A percentile compares a stretch with the other conserved stretches of the same genome.
phyloP scores from a whole-genome alignment of 108 stramenopile species.

The Chaetoceros muelleri region DNA sequence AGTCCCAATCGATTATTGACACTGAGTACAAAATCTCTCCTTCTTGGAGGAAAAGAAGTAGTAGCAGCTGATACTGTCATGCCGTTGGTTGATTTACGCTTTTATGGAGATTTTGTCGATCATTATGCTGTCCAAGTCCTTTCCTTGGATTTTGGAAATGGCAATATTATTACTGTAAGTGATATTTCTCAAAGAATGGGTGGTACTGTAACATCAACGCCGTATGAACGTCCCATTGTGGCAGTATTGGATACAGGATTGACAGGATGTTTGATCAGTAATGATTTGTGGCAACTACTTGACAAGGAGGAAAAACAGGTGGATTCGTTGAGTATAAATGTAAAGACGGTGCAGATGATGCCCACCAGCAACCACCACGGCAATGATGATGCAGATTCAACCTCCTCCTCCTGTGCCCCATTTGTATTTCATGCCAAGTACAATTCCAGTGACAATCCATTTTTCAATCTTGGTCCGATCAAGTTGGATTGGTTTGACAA shows the following conservation, averaged over 20 bases:
- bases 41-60: constrained; percentile 1
- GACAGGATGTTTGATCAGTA: constrained; percentile 20
- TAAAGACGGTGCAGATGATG: not conserved
- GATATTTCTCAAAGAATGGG: not conserved
- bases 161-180: constrained; percentile 6
- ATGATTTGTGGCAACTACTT: not conserved
- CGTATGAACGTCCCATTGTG: constrained; percentile 19
- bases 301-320: not conserved
- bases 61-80: constrained; percentile 5
- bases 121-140: constrained; percentile 25
- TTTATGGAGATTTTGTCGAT: constrained; percentile 31
- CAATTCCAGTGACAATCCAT: constrained; percentile 12
- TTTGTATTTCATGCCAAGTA: constrained; percentile 8
- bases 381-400: too few relatives aligned
- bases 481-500: constrained; percentile 37
- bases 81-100: constrained; percentile 24
- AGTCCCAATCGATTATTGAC: constrained; percentile 11
- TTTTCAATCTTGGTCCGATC: constrained; percentile 21
- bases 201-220: not conserved
- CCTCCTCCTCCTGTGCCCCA: too few relatives aligned
- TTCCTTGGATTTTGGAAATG: constrained; percentile 8
- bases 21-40: constrained; percentile 14
- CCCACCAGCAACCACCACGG: not conserved
- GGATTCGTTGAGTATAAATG: not conserved
- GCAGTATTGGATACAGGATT: constrained; percentile 31